Base-by-base conservation (phyloP, 1,139 yeast genomes). In the Ashbya aceris region DNA sequence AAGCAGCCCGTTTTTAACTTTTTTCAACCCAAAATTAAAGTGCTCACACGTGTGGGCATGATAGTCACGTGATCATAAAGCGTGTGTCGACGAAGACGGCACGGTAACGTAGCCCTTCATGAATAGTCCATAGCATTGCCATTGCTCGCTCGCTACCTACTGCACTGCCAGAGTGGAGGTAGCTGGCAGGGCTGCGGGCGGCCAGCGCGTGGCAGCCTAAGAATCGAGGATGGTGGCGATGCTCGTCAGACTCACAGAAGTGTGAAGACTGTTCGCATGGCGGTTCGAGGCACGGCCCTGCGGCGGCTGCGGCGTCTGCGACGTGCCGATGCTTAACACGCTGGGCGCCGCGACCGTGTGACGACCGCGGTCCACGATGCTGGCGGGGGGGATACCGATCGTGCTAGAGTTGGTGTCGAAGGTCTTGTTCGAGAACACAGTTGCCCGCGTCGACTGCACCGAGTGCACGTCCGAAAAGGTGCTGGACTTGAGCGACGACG, bases 311-410 rank as follows among this genome's bases (percentile, higher is more conserved):
- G 55, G 46, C 8, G 45, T 42, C 7, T 41, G 44, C 33, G 47
- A 45, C 14, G 43, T 45, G 28, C 41, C 40, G 32, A 27, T 13
- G 12, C 44, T 41, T 10, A 43, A 37, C 12, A 43, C 36, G 10
- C 43, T 40, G 8, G 40, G 46, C 14, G 45, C 43, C 23, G 45
- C 42, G 26, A 29, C 38, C 6, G 40, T 28, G 13, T 41, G 42
- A 29, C 61, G 58, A 33, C 71, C 62, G 44, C 80, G 62, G 47
- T 76, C 82, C 66, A 76, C 62, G 8, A 77, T 76, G 46, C 79
- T 74, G 2, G 81, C 79, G 0, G 83, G 82, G 1, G 82, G 75
- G n/a, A 77, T 77, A 0, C 81, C 81, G 8, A 76, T 66, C 1
- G 79, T 73, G 47, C 79, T 74, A 36, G 80, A 72, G 49, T 74